Evolutionary conservation across 805 yeast genomes (phyloP).

Genomic region (Dipodascus geniculatus): DNA sequence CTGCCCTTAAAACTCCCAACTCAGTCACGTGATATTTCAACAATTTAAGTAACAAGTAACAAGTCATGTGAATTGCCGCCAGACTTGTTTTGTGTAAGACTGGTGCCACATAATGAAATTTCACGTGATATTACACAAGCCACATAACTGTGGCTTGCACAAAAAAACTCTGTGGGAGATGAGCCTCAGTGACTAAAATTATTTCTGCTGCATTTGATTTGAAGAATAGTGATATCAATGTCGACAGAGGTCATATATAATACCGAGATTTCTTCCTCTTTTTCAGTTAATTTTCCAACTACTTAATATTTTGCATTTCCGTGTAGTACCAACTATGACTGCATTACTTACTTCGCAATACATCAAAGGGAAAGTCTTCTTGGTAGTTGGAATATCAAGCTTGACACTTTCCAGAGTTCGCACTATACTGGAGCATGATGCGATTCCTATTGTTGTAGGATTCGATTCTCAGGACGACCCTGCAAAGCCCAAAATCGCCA

Average conservation of each 20-base stretch:
- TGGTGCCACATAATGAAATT: not conserved
- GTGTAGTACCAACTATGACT: not conserved
- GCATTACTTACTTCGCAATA: constrained; percentile 12
- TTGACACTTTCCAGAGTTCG: constrained; percentile 38
- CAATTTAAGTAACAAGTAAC: too few relatives aligned
- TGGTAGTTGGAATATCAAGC: constrained; percentile 42
- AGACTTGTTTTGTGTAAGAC: not conserved
- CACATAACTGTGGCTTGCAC: not conserved
- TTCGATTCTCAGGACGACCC: not conserved
- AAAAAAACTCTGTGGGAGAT: not conserved
- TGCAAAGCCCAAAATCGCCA: constrained; percentile 11
- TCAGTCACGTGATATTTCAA: not conserved
- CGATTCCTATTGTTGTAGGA: constrained; percentile 41
- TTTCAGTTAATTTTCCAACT: not conserved
- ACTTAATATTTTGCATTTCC: not conserved
- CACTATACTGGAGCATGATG: constrained; percentile 41
- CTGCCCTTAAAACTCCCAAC: not conserved
- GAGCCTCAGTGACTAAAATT: not conserved
- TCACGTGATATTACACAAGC: constrained; percentile 8
- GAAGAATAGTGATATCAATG: not conserved
- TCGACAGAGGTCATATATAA: not conserved
- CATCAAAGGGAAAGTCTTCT: constrained; percentile 36
- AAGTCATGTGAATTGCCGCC: not conserved
- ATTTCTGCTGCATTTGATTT: not conserved
- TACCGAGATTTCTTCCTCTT: not conserved